A percentile compares a stretch with the other conserved stretches of the same genome.
Conservation (phyloP, 2,329 filamentous ascomycete genomes). For the Nannizziopsis barbatae region DNA sequence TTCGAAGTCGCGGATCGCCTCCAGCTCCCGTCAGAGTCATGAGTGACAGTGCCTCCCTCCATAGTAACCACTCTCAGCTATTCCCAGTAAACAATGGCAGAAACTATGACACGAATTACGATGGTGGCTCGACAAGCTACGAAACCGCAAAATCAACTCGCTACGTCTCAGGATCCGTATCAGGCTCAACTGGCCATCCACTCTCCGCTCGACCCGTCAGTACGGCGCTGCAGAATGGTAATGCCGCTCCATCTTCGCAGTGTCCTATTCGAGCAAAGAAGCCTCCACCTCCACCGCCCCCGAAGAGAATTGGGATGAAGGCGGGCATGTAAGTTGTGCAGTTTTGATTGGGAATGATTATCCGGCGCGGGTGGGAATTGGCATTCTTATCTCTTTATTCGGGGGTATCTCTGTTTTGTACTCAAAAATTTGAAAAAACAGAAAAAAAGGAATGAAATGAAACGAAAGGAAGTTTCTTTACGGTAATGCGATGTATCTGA, state of each 20-base stretch:
- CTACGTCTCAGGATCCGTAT: conserved; percentile 42
- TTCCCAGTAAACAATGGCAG: conserved; percentile 28
- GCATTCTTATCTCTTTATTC: neutral
- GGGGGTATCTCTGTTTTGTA: too few species aligned
- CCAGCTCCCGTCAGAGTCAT: conserved; percentile 37
- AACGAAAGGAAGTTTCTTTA: too few species aligned
- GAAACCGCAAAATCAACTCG: conserved; percentile 40
- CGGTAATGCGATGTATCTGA: too few species aligned
- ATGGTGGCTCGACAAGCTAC: conserved; percentile 35
- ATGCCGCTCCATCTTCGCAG: conserved; percentile 48
- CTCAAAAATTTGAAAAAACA: too few species aligned
- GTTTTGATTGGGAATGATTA: neutral
- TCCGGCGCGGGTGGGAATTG: neutral
- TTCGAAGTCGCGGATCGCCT: conserved; percentile 44
- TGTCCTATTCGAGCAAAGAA: conserved; percentile 54
- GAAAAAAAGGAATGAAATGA: too few species aligned
- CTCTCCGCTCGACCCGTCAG: conserved; percentile 40
- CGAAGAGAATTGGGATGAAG: conserved; percentile 43
- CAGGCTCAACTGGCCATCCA: conserved; percentile 38
- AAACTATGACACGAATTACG: conserved; percentile 38
- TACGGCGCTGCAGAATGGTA: conserved; percentile 21
- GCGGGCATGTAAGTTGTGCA: conserved; percentile 13
- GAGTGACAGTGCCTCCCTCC: conserved; percentile 44
- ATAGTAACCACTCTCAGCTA: conserved; percentile 39
- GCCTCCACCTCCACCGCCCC: conserved; percentile 52